Base-by-base conservation (phyloP, 2,329 filamentous ascomycete species). In the Amauroascus niger region DNA sequence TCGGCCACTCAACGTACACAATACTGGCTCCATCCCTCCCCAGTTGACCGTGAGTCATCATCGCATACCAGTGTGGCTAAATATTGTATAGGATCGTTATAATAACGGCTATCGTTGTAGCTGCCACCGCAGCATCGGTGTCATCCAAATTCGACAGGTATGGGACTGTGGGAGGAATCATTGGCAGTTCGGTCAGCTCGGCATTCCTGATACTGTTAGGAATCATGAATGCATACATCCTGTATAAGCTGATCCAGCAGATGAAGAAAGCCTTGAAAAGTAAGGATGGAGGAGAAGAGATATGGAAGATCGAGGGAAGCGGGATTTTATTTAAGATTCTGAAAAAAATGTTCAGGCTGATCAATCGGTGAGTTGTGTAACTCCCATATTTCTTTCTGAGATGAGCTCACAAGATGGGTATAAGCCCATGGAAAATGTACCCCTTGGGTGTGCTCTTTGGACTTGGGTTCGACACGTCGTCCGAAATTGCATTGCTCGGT, bases 401-500 rank as follows among this genome's bases (percentile, higher is more conserved):
- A 18, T 30, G 6, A 22, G n/a, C 40, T 51, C 20, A 35, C 49
- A 22, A 18, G 49, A n/a, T 41, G 5, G 40, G 24, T 39, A 8
- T 6, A 44, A 73, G 71, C 1, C 70, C 72, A 0, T 97, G 91
- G 91, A 97, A 97, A 69, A 95, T 95, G 89, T 93, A 94, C 61
- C 89, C 88, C 0, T 74, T 95, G 0, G 91, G 91, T 0, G 77
- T 97, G 0, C 73, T 97, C 3, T 97, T 91, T 63, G 93, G 91
- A 0, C 76, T 97, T 0, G 93, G 91, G 0, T 97, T 98, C 66
- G 93, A 97, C 66, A 97, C 93, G 0, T 94, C 87, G 39, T 95
- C 88, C 6, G 91, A 98, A 68, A 87, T 97, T 63, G 91, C 93
- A 0, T 78, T 98, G 6, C 71, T 98, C 0, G 93, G 91, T 0